These are phyloP conservation scores for Inonotus hispidus DNA, from an alignment of 1,284 basidiomycete genomes.

Conservation along the genomic window DNA sequence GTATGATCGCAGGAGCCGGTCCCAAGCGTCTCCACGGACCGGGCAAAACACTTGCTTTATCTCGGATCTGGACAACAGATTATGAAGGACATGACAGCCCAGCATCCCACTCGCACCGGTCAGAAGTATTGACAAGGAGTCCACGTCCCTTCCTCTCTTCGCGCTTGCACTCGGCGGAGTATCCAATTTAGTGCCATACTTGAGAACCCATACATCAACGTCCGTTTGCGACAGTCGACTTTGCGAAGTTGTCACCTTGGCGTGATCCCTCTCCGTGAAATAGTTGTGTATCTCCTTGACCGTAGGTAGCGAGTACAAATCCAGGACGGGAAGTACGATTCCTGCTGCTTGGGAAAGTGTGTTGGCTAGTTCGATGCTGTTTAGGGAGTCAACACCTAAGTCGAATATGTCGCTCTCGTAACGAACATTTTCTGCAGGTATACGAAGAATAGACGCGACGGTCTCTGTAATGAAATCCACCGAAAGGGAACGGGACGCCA, in stretches of 20 bases:
- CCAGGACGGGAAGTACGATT: not conserved
- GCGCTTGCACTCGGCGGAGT: not conserved
- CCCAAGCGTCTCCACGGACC: constrained; percentile 7
- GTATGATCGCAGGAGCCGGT: not conserved
- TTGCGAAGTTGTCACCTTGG: too few relatives aligned
- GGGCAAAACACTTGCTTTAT: not conserved
- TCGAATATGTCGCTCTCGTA: constrained; percentile 5
- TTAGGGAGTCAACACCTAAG: constrained; percentile 6
- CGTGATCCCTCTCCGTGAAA: not conserved
- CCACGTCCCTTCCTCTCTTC: not conserved
- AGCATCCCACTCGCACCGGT: constrained; percentile 13
- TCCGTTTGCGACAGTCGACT: not conserved
- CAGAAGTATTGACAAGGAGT: not conserved
- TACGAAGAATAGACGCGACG: not conserved
- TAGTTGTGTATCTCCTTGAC: not conserved
- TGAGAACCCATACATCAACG: not conserved
- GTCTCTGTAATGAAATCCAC: not conserved
- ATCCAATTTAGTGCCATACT: not conserved
- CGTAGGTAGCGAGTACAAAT: constrained; percentile 1
- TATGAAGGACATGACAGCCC: constrained; percentile 4
- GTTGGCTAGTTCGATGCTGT: constrained; percentile 5
- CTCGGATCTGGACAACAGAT: not conserved
- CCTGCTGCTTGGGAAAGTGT: not conserved
- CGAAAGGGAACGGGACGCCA: not conserved
- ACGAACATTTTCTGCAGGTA: not conserved